Evolutionary conservation across 495 filamentous ascomycete genomes (phyloP), one percentile per base, ranked within the genome.

Genomic region (Pseudotulostoma volvatum): DNA sequence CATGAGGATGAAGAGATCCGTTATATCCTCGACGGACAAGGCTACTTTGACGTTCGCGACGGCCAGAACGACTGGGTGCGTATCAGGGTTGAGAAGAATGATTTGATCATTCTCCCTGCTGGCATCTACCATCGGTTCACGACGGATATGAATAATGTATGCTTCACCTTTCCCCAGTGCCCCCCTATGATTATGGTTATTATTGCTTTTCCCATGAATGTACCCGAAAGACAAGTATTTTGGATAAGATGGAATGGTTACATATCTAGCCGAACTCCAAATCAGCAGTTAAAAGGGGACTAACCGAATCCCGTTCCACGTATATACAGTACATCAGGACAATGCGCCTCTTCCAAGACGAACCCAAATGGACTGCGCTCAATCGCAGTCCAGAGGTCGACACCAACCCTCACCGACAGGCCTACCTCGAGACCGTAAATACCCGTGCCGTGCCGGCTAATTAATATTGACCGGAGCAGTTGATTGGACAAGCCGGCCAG

Each of bases 1-100:
- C 90, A 97, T 48, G 90, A 97, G 64, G 92, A 96, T 52, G 90
- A 97, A 67, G 90, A 97, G 73, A 97, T 97, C 42, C 71, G 90
- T n/a, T 97, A 95, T 51, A 82, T 97, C 48, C 65, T 85, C 19
- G 90, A 84, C 44, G 90, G 90, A 1, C 64, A 72, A 37, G 90
- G 90, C 1, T 97, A 81, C 61, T 97, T 97, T 55, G 90, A 97
- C 58, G 85, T 96, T 7, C 67, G 92, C 16, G 77, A 71, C 45
- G 37, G 56, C 38, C 52, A 57, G 8, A 74, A 87, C 50, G 75
- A 80, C 49, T 97, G 90, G 90, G 74, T 97, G 28, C 68, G 90
- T 36, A 87, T 96, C 38, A 57, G 59, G 45, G 54, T 96, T 44
- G 76, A 73, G 49, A 92, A 71, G 63, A 60, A 70, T 39, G 68